Evolutionary conservation across 2,329 filamentous ascomycete species (phyloP), one percentile per base, ranked within the genome.

Genomic region (Phyllosticta capitalensis): DNA sequence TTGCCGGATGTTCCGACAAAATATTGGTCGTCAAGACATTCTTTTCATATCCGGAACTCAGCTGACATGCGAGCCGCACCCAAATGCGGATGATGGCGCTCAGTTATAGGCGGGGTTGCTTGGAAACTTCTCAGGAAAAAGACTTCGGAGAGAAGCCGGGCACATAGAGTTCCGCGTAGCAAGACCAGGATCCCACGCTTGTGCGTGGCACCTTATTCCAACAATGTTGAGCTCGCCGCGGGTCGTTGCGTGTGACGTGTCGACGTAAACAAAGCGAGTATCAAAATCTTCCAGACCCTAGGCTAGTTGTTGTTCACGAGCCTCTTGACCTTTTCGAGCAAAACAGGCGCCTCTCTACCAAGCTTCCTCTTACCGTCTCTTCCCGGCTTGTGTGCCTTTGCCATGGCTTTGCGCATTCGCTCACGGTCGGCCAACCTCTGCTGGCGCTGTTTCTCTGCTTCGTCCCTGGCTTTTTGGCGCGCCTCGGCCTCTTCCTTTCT

Each of bases 261-360:
- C 24, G 7, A 26, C 24, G 7, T 26, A 4, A 7, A 26, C 24
- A 26, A 7, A 26, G 24, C 24, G 24, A 7, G 7, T 7, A 4
- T 26, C 24, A 26, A 26, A 26, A 4, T 26, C 24, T n/a, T 45
- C 14, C 22, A 20, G 38, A 12, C 7, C 26, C 51, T 52, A 53
- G 2, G 14, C 55, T 33, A 59, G 20, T 26, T 52, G 56, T 74
- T 67, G 2, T 78, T 80, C 63, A 94, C 82, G 72, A 95, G 78
- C 69, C 79, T 85, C 78, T 87, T 86, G 33, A 92, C 87, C 74
- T 86, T 89, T 67, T 90, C 87, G 59, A 96, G 75, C 66, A 96
- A 67, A 45, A 92, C 79, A 33, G 81, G 81, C 66, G 90, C 92
- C 78, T 95, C 90, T 62, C 89, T 81, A 1, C 91, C 91, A 54